A percentile compares a stretch with the other conserved stretches of the same genome.
These are phyloP conservation scores for Hymenoscyphus albidus DNA, from an alignment of 2,329 filamentous ascomycete species.

Conservation along the genomic window DNA sequence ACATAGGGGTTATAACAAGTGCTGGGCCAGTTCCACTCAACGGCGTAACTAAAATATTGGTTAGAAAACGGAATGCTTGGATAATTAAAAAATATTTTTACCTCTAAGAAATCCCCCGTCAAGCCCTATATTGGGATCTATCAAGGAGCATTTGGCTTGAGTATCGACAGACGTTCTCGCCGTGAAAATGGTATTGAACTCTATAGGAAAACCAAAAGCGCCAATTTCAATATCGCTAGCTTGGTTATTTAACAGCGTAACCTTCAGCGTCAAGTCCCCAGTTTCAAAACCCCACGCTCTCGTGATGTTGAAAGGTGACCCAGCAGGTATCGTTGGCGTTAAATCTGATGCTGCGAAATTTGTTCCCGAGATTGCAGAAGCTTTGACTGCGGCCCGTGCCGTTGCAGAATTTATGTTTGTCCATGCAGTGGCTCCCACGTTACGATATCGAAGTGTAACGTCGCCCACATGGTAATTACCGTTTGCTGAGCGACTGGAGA, in stretches of 20 bases:
- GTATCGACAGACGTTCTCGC: slow-evolving; percentile 46
- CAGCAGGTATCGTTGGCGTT: slow-evolving; percentile 39
- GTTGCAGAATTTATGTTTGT: slow-evolving; percentile 44
- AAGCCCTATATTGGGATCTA: slow-evolving; percentile 58
- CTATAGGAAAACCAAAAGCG: slow-evolving; percentile 53
- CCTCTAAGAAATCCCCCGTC: slow-evolving; percentile 52
- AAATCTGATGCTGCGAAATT: slow-evolving; percentile 41
- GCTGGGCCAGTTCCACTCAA: slow-evolving; percentile 50
- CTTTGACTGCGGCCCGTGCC: slow-evolving; percentile 38
- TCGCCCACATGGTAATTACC: slow-evolving; percentile 58
- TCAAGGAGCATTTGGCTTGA: slow-evolving; percentile 48
- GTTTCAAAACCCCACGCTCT: slow-evolving; percentile 48
- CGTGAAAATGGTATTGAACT: slow-evolving; percentile 61
- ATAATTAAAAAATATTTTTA: no score
- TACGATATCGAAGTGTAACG: slow-evolving; percentile 52
- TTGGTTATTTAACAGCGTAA: slow-evolving; percentile 47
- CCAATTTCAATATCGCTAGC: slow-evolving; percentile 47
- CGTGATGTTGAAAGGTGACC: slow-evolving; percentile 43
- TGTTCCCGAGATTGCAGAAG: slow-evolving; percentile 28
- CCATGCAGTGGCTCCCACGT: slow-evolving; percentile 40
- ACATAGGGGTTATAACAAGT: slow-evolving; percentile 49
- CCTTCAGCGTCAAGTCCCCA: slow-evolving; percentile 48
- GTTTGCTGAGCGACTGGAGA: slow-evolving; percentile 45
- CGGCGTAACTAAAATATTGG: slow-evolving; percentile 39
- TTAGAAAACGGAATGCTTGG: no score